Evolutionary conservation across 2,329 filamentous ascomycete species (phyloP).

Genomic region (Pyricularia grisea): DNA sequence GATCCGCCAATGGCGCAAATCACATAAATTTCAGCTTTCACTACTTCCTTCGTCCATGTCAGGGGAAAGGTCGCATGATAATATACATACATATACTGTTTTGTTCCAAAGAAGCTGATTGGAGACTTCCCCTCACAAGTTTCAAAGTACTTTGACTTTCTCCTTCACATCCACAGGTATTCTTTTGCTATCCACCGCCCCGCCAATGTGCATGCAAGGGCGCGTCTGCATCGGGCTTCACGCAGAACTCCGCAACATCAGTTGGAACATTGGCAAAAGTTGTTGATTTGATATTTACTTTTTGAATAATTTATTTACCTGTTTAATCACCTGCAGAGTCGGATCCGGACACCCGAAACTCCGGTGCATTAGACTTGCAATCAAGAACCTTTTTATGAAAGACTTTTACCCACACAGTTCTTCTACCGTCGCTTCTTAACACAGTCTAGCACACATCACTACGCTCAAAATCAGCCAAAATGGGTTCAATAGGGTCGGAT

Average conservation of each 20-base stretch:
- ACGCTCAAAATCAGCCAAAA: conserved; percentile 8
- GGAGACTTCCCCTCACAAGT: neutral
- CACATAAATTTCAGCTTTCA: neutral
- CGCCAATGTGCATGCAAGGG: neutral
- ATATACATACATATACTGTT: neutral
- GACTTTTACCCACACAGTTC: neutral
- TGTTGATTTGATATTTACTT: neutral
- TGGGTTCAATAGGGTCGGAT: conserved; percentile 20
- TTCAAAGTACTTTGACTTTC: neutral
- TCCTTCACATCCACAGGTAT: neutral
- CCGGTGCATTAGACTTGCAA: neutral
- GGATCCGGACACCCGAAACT: neutral
- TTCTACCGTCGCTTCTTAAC: neutral
- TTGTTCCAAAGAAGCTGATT: neutral
- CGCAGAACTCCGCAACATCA: neutral
- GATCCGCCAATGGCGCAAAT: neutral
- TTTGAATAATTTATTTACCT: neutral
- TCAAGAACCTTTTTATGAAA: neutral
- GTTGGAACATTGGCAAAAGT: neutral
- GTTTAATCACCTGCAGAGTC: neutral
- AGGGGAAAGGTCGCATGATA: neutral
- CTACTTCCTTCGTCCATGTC: neutral
- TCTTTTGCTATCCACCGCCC: neutral
- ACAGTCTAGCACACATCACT: neutral
- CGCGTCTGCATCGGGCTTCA: neutral